Evolutionary conservation across 306 rosid species (phyloP), one percentile per base, ranked within the genome.

Genomic region (Sphenostylis stenocarpa): DNA sequence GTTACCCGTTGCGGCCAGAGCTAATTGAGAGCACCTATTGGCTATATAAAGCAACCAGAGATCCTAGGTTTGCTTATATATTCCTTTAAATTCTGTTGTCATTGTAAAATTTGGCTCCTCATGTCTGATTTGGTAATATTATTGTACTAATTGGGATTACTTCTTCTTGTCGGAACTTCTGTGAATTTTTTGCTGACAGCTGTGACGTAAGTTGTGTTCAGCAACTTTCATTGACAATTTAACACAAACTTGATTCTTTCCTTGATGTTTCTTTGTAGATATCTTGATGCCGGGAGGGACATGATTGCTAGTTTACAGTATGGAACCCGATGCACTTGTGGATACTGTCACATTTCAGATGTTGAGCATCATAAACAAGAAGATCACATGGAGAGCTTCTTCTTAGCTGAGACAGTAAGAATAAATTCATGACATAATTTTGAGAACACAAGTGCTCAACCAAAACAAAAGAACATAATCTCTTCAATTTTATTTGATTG

Each of bases 371-470:
- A 94, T 86, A 85, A 78, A 73, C 93, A 94, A 78, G 97, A 94
- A 84, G 98, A 94, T 74, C 96, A 94, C 83, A 94, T 94, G 98
- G 98, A 94, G 84, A 94, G 98, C 86, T 94, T 94, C 85, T 94
- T 94, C 83, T 86, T 94, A 24, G 96, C 98, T 24, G 98, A 94
- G 87, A 94, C 98, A 2, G 98, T 92, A 84, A 85, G 91, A 66
- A 80, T 68, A 49, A 39, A 53, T 72, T 23, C 73, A 43, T 36
- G 13, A 48, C 44, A 65, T 79, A 15, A n/a, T 56, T 58, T 79
- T 77, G 31, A 71, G 58, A 77, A 76, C 48, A 63, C 3, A 23
- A 20, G 33, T 58, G 26, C 56, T 81, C 67, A 56, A 31, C 61
- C 43, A 66, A 63, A 74, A 66, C 3, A 24, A 62, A 11, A 55